Percentiles rank a stretch among this genome's conserved stretches.
These are phyloP conservation scores for Boletellus ananiceps DNA, from an alignment of 768 basidiomycete genomes.

Conservation along the genomic window DNA sequence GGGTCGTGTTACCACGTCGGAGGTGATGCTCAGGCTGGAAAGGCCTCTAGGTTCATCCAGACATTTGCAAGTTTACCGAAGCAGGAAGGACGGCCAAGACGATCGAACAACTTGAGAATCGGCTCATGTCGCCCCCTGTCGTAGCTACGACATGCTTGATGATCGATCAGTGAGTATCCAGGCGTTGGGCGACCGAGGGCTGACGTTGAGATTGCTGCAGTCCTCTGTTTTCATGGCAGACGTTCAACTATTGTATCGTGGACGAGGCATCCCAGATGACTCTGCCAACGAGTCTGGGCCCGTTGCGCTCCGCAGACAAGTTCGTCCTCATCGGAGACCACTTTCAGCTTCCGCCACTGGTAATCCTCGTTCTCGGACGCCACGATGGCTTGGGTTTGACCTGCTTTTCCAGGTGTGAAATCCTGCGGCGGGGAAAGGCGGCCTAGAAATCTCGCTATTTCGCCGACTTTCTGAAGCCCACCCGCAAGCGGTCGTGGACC, in stretches of 20 bases:
- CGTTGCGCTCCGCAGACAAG: slow-evolving; percentile 81
- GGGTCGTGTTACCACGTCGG: background rate
- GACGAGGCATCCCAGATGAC: slow-evolving; percentile 99
- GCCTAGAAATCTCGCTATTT: slow-evolving; percentile 83
- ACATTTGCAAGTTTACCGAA: slow-evolving; percentile 68
- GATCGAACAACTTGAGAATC: slow-evolving; percentile 78
- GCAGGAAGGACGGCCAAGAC: slow-evolving; percentile 53
- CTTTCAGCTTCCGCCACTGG: slow-evolving; percentile 93
- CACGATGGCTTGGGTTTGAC: background rate
- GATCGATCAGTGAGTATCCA: slow-evolving; percentile 77
- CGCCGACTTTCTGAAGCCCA: too few relatives aligned
- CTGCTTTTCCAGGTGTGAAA: slow-evolving; percentile 66
- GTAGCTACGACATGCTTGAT: slow-evolving; percentile 95
- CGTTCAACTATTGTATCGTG: slow-evolving; percentile 95
- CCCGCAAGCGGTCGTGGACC: too few relatives aligned
- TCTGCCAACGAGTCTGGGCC: slow-evolving; percentile 90
- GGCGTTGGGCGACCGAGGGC: background rate
- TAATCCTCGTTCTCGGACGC: slow-evolving; percentile 30
- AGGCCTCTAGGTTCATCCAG: slow-evolving; percentile 68
- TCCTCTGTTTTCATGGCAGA: slow-evolving; percentile 77
- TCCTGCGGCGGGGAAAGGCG: slow-evolving; percentile 70
- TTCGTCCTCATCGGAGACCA: slow-evolving; percentile 98
- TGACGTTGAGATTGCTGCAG: slow-evolving; percentile 37
- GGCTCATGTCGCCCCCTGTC: slow-evolving; percentile 83
- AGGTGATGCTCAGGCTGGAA: slow-evolving; percentile 1